Evolutionary conservation across 768 basidiomycete species (phyloP), one percentile per base, ranked within the genome.

Genomic region (Antrodiella citrinella): DNA sequence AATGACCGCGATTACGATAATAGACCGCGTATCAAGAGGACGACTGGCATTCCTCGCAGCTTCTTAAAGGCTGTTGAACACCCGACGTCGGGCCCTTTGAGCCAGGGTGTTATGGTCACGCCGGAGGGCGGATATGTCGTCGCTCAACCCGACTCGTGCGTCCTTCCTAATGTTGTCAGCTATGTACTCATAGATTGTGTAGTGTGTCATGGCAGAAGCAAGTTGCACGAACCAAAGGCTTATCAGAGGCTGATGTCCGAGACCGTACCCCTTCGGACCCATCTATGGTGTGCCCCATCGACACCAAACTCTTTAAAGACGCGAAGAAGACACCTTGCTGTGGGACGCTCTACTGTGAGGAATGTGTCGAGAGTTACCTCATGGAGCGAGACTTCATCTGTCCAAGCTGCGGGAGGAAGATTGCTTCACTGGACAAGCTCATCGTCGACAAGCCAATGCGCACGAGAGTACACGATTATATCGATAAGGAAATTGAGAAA

Each of bases 71-170:
- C 92, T 0, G 93, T 98, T 22, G 93, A 96, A 50, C 88, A 88
- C 52, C 92, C 91, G 10, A 79, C 77, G 47, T 75, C 70, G 50
- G 83, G 78, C 19, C 81, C 82, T 51, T 68, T 86, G 22, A 79
- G 81, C 4, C 84, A 86, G 58, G 94, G 95, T 18, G 83, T 98
- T 45, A 99, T 99, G 96, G 87, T 99, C 52, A 98, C 95, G 2
- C 93, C 95, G 0, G 96, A 99, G 64, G 96, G 96, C 53, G 91
- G 92, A 30, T 98, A 95, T 67, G 96, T 99, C 18, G 87, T 95
- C 38, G 95, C 95, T 1, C 87, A 97, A 62, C 94, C 96, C 0
- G 96, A 99, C 68, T 78, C 82, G 95, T 97, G 69, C 62, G 92
- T 79, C 15, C 26, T 13, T 40, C 48, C 42, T 44, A 5, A 13